Conservation (phyloP, 1,284 basidiomycete species). For the Naganishia albida region DNA sequence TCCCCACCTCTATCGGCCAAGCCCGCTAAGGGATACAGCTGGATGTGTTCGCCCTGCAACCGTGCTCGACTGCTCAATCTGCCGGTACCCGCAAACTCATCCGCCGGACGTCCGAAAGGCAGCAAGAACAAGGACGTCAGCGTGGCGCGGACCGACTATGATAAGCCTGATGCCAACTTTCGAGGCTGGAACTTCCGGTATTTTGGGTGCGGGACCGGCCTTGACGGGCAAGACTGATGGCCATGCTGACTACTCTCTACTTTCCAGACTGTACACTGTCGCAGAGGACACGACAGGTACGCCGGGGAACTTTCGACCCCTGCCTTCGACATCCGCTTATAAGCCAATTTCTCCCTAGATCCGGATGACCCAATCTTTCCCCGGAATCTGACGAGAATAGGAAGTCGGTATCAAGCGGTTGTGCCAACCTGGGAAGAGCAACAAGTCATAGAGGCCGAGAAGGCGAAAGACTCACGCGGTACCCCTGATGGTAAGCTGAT, state of each 20-base stretch:
- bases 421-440: slow-evolving; percentile 52
- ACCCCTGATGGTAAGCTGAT: slow-evolving; percentile 40
- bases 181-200: slow-evolving; percentile 88
- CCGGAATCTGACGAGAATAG: slow-evolving; percentile 80
- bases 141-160: slow-evolving; percentile 55
- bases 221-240: neutral
- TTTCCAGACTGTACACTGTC: slow-evolving; percentile 74
- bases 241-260: neutral
- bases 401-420: slow-evolving; percentile 78
- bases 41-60: slow-evolving; percentile 94
- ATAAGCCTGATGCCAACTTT: slow-evolving; percentile 73
- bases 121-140: slow-evolving; percentile 68
- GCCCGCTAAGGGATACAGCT: slow-evolving; percentile 94
- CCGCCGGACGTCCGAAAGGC: slow-evolving; percentile 65
- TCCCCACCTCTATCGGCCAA: slow-evolving; percentile 91
- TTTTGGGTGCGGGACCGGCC: slow-evolving; percentile 73
- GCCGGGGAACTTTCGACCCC: slow-evolving; percentile 38
- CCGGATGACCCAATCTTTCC: slow-evolving; percentile 94
- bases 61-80: slow-evolving; percentile 50
- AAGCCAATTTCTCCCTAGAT: slow-evolving; percentile 59
- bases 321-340: slow-evolving; percentile 20
- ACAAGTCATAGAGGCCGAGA: slow-evolving; percentile 40
- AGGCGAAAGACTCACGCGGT: slow-evolving; percentile 45
- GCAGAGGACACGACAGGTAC: slow-evolving; percentile 86
- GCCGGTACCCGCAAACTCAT: slow-evolving; percentile 18